These are phyloP conservation scores for Dorcoceras hygrometricum DNA, from an alignment of 257 asterid species.

Conservation along the genomic window DNA sequence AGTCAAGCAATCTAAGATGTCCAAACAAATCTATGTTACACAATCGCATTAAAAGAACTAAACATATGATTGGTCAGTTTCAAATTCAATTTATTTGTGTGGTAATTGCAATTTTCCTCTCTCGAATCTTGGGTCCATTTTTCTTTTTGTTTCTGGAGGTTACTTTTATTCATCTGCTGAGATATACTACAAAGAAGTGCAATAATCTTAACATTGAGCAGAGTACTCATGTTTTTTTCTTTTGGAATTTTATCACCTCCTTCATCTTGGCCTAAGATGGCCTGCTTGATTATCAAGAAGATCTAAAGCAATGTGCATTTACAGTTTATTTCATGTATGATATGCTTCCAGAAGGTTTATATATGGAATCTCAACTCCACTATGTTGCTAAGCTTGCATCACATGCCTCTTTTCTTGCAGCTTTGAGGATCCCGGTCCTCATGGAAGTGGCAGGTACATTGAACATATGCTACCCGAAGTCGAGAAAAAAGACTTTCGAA, in stretches of 20 bases:
- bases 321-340: background rate
- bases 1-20: no score
- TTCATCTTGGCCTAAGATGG: background rate
- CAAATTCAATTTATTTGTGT: no score
- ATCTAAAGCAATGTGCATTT: background rate
- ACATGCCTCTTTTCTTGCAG: conserved; percentile 43
- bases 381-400: background rate
- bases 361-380: background rate
- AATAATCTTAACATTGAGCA: background rate
- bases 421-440: conserved; percentile 99
- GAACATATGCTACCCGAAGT: conserved; percentile 95
- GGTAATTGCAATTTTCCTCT: no score
- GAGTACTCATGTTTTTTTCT: background rate
- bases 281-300: background rate
- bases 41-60: no score
- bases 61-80: no score
- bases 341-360: background rate
- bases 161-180: background rate
- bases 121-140: no score
- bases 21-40: background rate
- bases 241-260: background rate
- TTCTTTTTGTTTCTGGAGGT: no score
- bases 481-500: conserved; percentile 85
- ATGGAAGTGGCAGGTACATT: conserved; percentile 94
- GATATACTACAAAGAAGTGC: background rate